phyloP scores from a whole-genome alignment of 768 basidiomycete genomes.

The Mycena rosella region DNA sequence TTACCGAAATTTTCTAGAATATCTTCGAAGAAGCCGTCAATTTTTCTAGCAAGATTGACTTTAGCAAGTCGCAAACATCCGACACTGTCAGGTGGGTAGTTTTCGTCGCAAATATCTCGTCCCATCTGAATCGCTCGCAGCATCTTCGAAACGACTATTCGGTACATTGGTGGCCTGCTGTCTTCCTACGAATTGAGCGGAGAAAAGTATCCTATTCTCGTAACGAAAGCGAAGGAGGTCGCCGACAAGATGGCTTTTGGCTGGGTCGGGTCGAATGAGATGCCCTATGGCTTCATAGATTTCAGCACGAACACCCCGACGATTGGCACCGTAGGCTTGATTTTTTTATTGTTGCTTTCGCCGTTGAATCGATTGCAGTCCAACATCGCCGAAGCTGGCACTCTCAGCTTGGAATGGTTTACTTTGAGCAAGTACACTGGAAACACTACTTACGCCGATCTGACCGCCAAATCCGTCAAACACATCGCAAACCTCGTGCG shows the following conservation, averaged over 20 bases:
- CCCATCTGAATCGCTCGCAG: no score
- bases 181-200: constrained; percentile 79
- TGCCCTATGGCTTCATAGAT: constrained; percentile 57
- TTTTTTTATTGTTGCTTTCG: neutral
- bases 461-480: no score
- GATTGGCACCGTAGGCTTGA: constrained; percentile 43
- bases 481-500: constrained; percentile 54
- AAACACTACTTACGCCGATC: no score
- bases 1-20: constrained; percentile 49
- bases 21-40: no score
- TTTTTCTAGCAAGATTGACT: constrained; percentile 67
- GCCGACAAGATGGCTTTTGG: no score
- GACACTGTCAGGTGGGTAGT: constrained; percentile 55
- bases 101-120: neutral
- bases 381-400: no score
- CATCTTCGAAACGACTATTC: constrained; percentile 83
- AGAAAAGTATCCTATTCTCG: constrained; percentile 58
- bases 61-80: constrained; percentile 59
- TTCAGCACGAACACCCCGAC: constrained; percentile 60
- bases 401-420: no score
- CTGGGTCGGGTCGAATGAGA: no score
- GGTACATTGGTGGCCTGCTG: constrained; percentile 72
- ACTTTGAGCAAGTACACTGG: no score
- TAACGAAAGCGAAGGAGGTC: constrained; percentile 75
- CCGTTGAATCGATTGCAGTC: constrained; percentile 66